Conservation (phyloP, 1,139 yeast genomes). For the Geotrichum phurueaensis region DNA sequence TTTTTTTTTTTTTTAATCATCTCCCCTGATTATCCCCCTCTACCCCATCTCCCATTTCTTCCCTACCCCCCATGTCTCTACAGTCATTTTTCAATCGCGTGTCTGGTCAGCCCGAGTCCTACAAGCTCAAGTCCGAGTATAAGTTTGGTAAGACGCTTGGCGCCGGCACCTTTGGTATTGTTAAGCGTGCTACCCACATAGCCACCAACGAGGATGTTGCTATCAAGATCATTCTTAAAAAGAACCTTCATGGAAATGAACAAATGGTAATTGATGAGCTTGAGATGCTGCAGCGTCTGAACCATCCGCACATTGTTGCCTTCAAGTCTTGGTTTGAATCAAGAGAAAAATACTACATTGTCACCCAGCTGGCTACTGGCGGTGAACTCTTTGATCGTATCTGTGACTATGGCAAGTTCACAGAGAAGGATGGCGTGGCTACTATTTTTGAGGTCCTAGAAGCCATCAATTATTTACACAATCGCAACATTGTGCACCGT, state of each 20-base stretch:
- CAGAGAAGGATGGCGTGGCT: constrained; percentile 75
- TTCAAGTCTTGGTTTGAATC: constrained; percentile 88
- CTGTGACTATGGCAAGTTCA: constrained; percentile 65
- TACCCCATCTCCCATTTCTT: not conserved
- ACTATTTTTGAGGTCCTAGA: constrained; percentile 64
- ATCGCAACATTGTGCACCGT: constrained; percentile 73
- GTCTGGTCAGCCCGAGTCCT: constrained; percentile 69
- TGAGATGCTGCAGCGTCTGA: constrained; percentile 53
- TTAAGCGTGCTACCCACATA: constrained; percentile 62
- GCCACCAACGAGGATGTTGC: constrained; percentile 70
- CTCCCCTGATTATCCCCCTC: not conserved
- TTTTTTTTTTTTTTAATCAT: not conserved
- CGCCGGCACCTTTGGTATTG: constrained; percentile 90
- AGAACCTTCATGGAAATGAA: constrained; percentile 71
- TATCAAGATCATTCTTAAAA: constrained; percentile 75
- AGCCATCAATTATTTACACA: constrained; percentile 71
- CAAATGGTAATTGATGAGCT: constrained; percentile 70
- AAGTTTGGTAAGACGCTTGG: constrained; percentile 77
- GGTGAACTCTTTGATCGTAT: constrained; percentile 89
- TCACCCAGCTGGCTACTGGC: constrained; percentile 70
- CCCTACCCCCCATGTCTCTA: constrained; percentile 2
- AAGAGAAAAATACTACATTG: constrained; percentile 45
- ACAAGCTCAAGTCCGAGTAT: constrained; percentile 56
- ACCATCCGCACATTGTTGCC: constrained; percentile 77
- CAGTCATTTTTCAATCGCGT: constrained; percentile 27